phyloP scores from a whole-genome alignment of 2,329 filamentous ascomycete genomes.

The Aspergillus neoniger region DNA sequence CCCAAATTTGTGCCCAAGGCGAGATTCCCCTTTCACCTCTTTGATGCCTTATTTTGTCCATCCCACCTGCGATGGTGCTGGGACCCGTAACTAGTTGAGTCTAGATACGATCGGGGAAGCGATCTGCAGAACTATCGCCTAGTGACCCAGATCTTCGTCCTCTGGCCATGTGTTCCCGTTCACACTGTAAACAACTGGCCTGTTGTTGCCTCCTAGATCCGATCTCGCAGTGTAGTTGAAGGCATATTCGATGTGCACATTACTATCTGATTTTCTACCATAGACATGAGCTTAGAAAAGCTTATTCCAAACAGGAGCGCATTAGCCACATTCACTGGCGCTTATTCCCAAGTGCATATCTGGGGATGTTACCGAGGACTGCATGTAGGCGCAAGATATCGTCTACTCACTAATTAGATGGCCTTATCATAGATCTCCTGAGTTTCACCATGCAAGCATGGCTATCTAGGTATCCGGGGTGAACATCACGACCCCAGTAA shows the following conservation, averaged over 20 bases:
- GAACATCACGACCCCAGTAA: no score
- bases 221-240: neutral
- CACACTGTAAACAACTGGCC: neutral
- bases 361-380: neutral
- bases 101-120: constrained; percentile 10
- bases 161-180: neutral
- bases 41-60: neutral
- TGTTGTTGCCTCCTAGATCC: neutral
- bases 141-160: constrained; percentile 9
- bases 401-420: neutral
- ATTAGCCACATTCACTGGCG: neutral
- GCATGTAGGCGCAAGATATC: neutral
- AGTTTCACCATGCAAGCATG: neutral
- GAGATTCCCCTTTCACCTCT: neutral
- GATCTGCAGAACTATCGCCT: constrained; percentile 22
- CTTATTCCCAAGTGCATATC: neutral
- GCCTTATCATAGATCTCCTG: neutral
- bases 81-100: constrained; percentile 2
- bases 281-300: neutral
- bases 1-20: neutral
- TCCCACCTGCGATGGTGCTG: neutral
- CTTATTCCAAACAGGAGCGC: neutral
- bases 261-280: neutral
- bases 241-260: neutral
- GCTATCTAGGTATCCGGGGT: no score